Base-by-base conservation (phyloP, 2,329 filamentous ascomycete species). In the Fulvia fulva region DNA sequence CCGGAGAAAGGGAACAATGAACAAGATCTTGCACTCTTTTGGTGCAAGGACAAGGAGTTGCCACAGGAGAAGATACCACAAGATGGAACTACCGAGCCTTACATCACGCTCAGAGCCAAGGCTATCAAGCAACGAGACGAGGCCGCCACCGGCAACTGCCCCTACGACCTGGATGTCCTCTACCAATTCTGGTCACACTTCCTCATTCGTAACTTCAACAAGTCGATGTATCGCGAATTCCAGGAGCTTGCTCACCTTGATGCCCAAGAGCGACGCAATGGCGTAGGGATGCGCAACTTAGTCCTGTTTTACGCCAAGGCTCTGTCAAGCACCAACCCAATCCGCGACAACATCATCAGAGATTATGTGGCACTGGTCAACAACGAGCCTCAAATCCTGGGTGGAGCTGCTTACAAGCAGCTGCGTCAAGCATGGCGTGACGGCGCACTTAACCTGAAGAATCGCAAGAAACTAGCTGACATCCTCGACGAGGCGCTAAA, bases 121-220 rank as follows among this genome's bases (percentile, higher is more conserved):
- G 79, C 79, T 57, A 76, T 83, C 51, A 70, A 75, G 52, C 77
- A 81, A 73, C 80, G 79, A 63, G 71, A 74, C 60, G 72, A 73
- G 64, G 74, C 75, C 60, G 63, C 74, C 45, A 71, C 72, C 62
- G 77, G 76, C 63, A 74, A 62, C 55, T 80, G 77, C 41, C 80
- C 82, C 51, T 76, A 78, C 60, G 81, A 85, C 67, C 86, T 88
- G 80, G 81, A 84, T 69, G 80, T 84, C 58, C 80, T 90, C 28
- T 91, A 90, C 76, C 81, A 85, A 63, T 89, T 89, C 76, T 91
- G 88, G 87, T 84, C 85, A 21, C 83, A 87, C 71, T 89, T 88
- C 70, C 79, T 91, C 63, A 81, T 85, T 62, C 81, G 84, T 67
- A 87, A 88, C 74, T 91, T 91, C 81, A 89, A 91, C 73, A 78